phyloP scores from a whole-genome alignment of 495 filamentous ascomycete genomes.

The Usnea hakonensis region DNA sequence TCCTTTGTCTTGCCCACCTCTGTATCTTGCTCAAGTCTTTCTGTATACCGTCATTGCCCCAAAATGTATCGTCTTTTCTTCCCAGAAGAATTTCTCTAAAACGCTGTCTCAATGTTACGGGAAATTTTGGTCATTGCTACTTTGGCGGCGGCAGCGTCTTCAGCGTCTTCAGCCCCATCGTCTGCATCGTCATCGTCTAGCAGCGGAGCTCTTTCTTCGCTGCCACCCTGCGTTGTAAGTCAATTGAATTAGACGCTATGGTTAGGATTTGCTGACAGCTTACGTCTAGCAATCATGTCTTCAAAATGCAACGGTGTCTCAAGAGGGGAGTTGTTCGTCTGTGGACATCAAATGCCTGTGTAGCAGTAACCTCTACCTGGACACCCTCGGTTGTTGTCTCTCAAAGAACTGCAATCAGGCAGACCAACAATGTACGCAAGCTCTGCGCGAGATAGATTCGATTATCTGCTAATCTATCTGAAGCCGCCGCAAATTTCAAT shows the following conservation, averaged over 20 bases:
- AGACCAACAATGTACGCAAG: conserved; percentile 23
- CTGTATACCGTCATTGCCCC: conserved; percentile 3
- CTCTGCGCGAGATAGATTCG: not conserved
- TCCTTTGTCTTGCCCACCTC: conserved; percentile 8
- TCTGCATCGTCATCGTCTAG: not conserved
- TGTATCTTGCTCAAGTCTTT: not conserved
- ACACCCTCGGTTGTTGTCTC: conserved; percentile 23
- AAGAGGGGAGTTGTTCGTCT: conserved; percentile 12
- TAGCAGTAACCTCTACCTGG: conserved; percentile 17
- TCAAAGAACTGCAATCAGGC: conserved; percentile 14
- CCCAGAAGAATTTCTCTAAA: not conserved
- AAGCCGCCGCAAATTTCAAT: conserved; percentile 23
- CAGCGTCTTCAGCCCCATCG: not conserved
- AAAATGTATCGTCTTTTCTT: not conserved
- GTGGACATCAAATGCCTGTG: conserved; percentile 26
- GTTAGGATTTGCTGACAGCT: not conserved
- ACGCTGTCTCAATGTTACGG: not conserved
- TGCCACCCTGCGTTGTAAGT: conserved; percentile 20
- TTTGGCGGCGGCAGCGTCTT: conserved; percentile 4
- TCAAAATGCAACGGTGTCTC: conserved; percentile 1
- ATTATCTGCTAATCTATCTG: conserved; percentile 3
- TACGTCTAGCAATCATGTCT: conserved; percentile 17
- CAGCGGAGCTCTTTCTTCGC: not conserved
- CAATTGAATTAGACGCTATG: not conserved
- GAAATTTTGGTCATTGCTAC: conserved; percentile 3